Base-by-base conservation (phyloP, 2,329 filamentous ascomycete species). In the Phoma herbarum region DNA sequence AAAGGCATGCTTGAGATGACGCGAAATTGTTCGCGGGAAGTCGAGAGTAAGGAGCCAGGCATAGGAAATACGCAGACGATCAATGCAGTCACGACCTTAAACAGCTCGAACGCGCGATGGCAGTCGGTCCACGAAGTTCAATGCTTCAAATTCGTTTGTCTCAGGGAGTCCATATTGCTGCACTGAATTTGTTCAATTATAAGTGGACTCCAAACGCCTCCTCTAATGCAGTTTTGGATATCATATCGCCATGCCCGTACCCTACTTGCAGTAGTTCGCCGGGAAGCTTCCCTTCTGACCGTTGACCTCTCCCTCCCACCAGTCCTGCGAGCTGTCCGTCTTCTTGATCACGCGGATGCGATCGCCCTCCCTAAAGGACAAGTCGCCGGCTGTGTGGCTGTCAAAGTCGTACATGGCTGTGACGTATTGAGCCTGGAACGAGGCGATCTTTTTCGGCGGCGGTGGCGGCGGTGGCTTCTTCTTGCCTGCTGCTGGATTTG, bases 271-370 rank as follows among this genome's bases (percentile, higher is more conserved):
- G 77, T 96, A 96, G 76, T 96, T 96, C 7, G 92, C 92, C 1
- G 92, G 92, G 73, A 96, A 96, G 65, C 82, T 88, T 3, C 92
- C 92, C 71, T 83, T 84, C 25, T 81, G 75, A 0, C 91, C 91
- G 39, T 82, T 81, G 14, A 93, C 63, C 75, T 95, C 91, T 12
- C 92, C 92, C 61, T 91, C 86, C 92, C 92, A 96, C 91, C 92
- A 96, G 73, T 95, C 92, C 77, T 95, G 90, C 22, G 87, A 89
- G 61, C 88, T 92, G 7, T 86, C 85, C 2, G 92, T 95, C 80
- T 90, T 92, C 79, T 91, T 91, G 29, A 93, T 72, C 3, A 96
- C 88, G 44, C 83, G 86, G 66, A 96, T 96, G 48, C 85, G 82
- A 69, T 95, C 92, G 2, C 91, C 92, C 75, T 93, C 90, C 28